A percentile compares a stretch with the other conserved stretches of the same genome.
phyloP scores from a whole-genome alignment of 257 asterid species.

The Fraxinus excelsior region DNA sequence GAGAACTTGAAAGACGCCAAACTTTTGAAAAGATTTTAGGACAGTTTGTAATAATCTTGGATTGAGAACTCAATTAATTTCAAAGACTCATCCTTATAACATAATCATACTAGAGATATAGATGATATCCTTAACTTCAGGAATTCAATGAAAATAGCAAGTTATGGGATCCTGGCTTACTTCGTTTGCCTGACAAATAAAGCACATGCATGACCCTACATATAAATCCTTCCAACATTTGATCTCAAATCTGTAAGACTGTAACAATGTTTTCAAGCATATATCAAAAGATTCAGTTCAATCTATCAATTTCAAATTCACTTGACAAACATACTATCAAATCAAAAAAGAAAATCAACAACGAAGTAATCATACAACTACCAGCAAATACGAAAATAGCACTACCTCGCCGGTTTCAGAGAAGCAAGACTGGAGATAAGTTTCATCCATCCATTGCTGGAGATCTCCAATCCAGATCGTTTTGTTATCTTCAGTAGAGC shows the following conservation, averaged over 20 bases:
- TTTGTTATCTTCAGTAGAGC: conserved; percentile 70
- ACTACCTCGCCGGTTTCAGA: conserved; percentile 73
- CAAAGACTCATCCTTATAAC: neutral
- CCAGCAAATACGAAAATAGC: neutral
- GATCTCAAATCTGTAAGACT: neutral
- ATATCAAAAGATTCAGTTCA: neutral
- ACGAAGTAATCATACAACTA: neutral
- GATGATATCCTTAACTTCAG: neutral
- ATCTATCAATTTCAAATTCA: neutral
- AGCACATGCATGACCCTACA: neutral
- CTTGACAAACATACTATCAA: conserved; percentile 7
- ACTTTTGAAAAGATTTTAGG: neutral
- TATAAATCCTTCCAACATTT: neutral
- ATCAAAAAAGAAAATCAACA: neutral
- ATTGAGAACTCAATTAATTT: neutral
- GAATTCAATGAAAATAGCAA: neutral
- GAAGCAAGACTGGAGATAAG: conserved; percentile 78
- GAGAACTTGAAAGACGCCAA: neutral
- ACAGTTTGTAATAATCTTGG: neutral
- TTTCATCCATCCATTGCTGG: conserved; percentile 97
- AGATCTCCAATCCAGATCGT: conserved; percentile 99
- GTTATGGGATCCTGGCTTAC: neutral
- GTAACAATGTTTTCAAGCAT: neutral
- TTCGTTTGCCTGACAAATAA: neutral
- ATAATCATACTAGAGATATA: neutral